These are phyloP conservation scores for Apophysomyces sp. DNA, from an alignment of 371 early-diverging fungal species.

Conservation along the genomic window DNA sequence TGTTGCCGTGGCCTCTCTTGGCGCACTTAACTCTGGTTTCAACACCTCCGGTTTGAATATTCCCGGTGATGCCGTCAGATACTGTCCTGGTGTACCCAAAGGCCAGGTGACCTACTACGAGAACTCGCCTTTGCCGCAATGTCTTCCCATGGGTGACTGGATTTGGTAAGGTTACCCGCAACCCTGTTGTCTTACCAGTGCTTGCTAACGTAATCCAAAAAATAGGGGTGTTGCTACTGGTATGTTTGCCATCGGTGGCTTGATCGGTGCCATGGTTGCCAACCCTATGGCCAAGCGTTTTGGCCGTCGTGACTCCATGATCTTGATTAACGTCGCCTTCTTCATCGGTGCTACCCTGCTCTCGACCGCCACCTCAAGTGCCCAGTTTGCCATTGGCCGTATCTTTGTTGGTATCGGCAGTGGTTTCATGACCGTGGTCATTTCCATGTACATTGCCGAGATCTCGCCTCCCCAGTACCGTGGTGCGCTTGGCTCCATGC, in stretches of 20 bases:
- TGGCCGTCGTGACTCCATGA: conserved; percentile 71
- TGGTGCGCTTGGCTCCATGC: conserved; percentile 70
- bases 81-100: conserved; percentile 38
- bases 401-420: conserved; percentile 82
- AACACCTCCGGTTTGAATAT: conserved; percentile 46
- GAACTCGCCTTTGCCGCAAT: conserved; percentile 36
- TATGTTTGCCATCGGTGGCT: conserved; percentile 73
- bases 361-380: conserved; percentile 54
- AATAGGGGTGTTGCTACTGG: conserved; percentile 67
- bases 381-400: conserved; percentile 77
- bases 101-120: conserved; percentile 39
- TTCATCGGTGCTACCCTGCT: conserved; percentile 68
- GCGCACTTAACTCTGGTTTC: conserved; percentile 46
- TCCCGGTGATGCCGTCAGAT: conserved; percentile 34
- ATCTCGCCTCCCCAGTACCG: conserved; percentile 72
- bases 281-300: conserved; percentile 55
- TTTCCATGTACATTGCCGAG: conserved; percentile 82
- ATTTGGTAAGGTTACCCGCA: conserved; percentile 38
- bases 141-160: conserved; percentile 47
- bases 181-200: neutral
- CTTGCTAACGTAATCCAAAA: neutral
- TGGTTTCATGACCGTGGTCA: conserved; percentile 78
- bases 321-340: conserved; percentile 64
- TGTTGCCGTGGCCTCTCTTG: conserved; percentile 37
- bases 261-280: conserved; percentile 66